Percentiles rank a stretch among this genome's conserved stretches.
These are phyloP conservation scores for Penicillium bialowiezense DNA, from an alignment of 495 filamentous ascomycete species.

Conservation along the genomic window DNA sequence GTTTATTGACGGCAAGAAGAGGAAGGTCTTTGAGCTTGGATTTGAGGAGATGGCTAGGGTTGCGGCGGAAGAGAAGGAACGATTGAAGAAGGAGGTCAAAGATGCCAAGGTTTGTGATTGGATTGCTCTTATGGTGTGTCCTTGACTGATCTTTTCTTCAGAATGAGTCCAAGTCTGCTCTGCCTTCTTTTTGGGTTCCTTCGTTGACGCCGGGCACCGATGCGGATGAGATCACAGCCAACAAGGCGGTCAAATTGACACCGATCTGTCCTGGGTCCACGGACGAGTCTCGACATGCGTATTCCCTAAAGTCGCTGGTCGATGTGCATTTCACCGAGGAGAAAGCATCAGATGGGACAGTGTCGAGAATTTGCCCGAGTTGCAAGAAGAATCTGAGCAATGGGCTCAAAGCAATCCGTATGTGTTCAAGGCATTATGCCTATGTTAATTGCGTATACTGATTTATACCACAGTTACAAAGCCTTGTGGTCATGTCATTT, in stretches of 20 bases:
- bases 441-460: not conserved
- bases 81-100: conserved; percentile 64
- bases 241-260: conserved; percentile 63
- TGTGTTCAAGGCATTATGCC: conserved; percentile 12
- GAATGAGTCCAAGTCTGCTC: conserved; percentile 59
- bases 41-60: conserved; percentile 74
- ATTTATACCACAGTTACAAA: conserved; percentile 58
- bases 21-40: conserved; percentile 69
- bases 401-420: conserved; percentile 72
- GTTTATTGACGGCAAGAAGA: conserved; percentile 46
- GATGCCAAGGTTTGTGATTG: conserved; percentile 60
- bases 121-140: not conserved
- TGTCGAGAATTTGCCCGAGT: conserved; percentile 73
- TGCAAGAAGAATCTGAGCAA: conserved; percentile 86
- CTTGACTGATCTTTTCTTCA: conserved; percentile 5
- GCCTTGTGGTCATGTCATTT: conserved; percentile 92
- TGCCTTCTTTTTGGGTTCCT: conserved; percentile 94
- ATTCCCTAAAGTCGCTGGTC: conserved; percentile 80
- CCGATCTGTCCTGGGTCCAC: conserved; percentile 80
- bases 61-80: conserved; percentile 64
- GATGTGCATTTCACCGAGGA: conserved; percentile 79
- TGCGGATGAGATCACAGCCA: conserved; percentile 43
- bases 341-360: conserved; percentile 47
- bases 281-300: conserved; percentile 65
- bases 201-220: conserved; percentile 70